Conservation (phyloP, 306 rosid species). For the Dryas octopetala region DNA sequence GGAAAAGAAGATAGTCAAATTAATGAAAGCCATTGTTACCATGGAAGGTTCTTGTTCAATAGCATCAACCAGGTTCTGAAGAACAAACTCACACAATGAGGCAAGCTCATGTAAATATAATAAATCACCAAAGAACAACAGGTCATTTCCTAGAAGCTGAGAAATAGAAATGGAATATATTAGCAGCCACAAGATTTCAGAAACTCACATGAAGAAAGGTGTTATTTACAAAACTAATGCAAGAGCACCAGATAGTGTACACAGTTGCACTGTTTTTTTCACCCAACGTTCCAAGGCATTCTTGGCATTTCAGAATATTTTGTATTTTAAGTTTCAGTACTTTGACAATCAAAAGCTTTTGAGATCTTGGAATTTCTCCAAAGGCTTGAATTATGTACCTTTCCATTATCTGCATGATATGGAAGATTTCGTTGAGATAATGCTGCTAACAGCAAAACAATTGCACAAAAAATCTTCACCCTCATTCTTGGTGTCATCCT, state of each 20-base stretch:
- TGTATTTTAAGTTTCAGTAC: neutral
- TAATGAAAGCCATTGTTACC: constrained; percentile 41
- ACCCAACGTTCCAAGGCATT: neutral
- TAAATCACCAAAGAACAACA: constrained; percentile 59
- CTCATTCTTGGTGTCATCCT: constrained; percentile 79
- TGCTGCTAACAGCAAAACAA: constrained; percentile 62
- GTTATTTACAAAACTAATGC: constrained; percentile 5
- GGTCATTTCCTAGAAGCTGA: constrained; percentile 67
- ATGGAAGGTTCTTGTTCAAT: constrained; percentile 68
- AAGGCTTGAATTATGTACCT: constrained; percentile 41
- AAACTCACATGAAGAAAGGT: neutral
- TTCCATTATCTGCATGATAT: constrained; percentile 51
- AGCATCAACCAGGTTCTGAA: constrained; percentile 58
- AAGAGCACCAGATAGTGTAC: neutral
- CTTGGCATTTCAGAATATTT: neutral
- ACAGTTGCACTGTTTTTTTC: neutral
- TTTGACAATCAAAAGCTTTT: neutral
- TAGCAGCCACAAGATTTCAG: constrained; percentile 18
- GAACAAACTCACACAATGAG: constrained; percentile 61
- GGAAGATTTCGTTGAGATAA: constrained; percentile 74
- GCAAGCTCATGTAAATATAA: constrained; percentile 62
- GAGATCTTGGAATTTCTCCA: neutral
- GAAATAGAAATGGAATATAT: constrained; percentile 6
- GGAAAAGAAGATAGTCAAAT: constrained; percentile 11
- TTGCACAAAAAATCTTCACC: constrained; percentile 51